Conservation (phyloP, 2,329 filamentous ascomycete genomes). For the Paracorniculantispora psalliotae region DNA sequence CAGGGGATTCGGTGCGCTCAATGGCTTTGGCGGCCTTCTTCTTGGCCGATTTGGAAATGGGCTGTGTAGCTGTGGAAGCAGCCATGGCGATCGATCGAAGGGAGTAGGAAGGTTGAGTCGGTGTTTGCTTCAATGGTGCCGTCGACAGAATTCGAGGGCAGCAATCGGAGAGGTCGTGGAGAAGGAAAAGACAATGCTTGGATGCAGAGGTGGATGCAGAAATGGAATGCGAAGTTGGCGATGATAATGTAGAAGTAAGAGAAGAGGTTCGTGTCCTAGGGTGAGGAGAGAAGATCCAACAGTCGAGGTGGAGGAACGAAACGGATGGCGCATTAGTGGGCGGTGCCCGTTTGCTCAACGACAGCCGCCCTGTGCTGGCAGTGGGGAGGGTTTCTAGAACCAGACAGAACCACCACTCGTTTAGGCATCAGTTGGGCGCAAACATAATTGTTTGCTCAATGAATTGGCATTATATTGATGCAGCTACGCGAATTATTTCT, state of each 20-base stretch:
- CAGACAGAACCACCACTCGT: constrained; percentile 22
- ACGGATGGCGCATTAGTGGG: not conserved
- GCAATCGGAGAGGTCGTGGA: not conserved
- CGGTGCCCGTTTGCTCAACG: constrained; percentile 12
- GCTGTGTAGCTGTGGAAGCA: constrained; percentile 49
- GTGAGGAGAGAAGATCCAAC: constrained; percentile 4
- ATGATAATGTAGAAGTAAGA: constrained; percentile 14
- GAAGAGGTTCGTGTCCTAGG: not conserved
- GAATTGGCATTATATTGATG: not conserved
- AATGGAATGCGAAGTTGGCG: constrained; percentile 12
- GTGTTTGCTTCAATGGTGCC: constrained; percentile 6
- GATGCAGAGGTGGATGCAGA: not conserved
- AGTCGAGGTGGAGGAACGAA: constrained; percentile 12
- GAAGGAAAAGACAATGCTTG: not conserved
- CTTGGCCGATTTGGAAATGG: constrained; percentile 63
- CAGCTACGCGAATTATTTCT: not conserved
- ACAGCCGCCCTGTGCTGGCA: constrained; percentile 1
- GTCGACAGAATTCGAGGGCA: not conserved
- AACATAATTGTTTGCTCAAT: not conserved
- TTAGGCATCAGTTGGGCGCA: constrained; percentile 8
- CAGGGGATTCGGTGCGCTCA: constrained; percentile 50
- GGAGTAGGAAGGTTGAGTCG: not conserved
- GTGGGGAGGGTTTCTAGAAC: constrained; percentile 19
- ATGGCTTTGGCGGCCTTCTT: constrained; percentile 56
- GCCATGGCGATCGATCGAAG: constrained; percentile 44